A percentile compares a stretch with the other conserved stretches of the same genome.
phyloP scores from a whole-genome alignment of 2,329 filamentous ascomycete species.

The Pseudogymnoascus sp. region DNA sequence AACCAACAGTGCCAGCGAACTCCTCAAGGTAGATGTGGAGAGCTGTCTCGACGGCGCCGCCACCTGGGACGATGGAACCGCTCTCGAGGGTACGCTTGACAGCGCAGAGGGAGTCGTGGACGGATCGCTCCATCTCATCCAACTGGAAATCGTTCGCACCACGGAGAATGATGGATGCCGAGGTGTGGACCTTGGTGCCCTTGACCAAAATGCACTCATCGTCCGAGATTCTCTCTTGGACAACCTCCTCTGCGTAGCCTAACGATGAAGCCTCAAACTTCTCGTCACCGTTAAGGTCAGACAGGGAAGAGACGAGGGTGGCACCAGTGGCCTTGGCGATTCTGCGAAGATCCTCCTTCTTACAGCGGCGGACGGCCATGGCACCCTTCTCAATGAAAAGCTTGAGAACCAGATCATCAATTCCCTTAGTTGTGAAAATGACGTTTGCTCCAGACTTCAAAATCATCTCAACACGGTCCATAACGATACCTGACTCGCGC shows the following conservation, averaged over 20 bases:
- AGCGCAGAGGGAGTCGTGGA: slow-evolving; percentile 93
- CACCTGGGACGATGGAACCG: slow-evolving; percentile 91
- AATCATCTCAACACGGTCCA: slow-evolving; percentile 94
- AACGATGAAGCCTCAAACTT: slow-evolving; percentile 87
- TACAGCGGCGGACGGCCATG: slow-evolving; percentile 92
- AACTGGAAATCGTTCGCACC: slow-evolving; percentile 94
- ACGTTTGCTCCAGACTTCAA: slow-evolving; percentile 96
- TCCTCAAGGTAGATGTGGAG: slow-evolving; percentile 98
- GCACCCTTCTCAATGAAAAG: slow-evolving; percentile 88
- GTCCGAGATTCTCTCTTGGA: slow-evolving; percentile 97
- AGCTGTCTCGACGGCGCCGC: slow-evolving; percentile 95
- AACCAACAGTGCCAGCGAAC: slow-evolving; percentile 94
- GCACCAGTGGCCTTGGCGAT: slow-evolving; percentile 96
- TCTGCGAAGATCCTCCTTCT: slow-evolving; percentile 94
- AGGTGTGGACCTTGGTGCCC: slow-evolving; percentile 89
- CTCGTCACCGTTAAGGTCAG: slow-evolving; percentile 95
- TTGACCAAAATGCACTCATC: slow-evolving; percentile 97
- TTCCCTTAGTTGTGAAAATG: slow-evolving; percentile 93
- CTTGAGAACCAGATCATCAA: slow-evolving; percentile 93
- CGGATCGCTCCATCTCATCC: slow-evolving; percentile 98
- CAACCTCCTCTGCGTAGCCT: slow-evolving; percentile 87
- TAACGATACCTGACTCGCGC: slow-evolving; percentile 83
- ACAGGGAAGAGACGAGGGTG: slow-evolving; percentile 84
- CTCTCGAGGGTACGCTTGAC: slow-evolving; percentile 97
- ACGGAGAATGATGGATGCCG: slow-evolving; percentile 90